Evolutionary conservation across 352 stramenopile species (phyloP).

Genomic region (Aphanomyces astaci): DNA sequence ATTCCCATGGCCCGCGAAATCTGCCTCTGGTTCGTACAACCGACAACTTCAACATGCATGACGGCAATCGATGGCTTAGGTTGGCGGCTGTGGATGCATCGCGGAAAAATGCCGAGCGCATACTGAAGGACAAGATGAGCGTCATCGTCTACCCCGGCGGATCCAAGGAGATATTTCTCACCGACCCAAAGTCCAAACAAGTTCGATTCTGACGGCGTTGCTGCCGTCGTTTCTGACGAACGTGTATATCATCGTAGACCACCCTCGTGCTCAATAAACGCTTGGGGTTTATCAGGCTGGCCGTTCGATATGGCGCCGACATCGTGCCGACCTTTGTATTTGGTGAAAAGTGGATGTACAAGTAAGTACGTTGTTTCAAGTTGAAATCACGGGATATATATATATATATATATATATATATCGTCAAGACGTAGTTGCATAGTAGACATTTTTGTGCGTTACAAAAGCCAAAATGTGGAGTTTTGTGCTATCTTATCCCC

Average conservation of each 20-base stretch:
- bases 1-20: slow-evolving; percentile 56
- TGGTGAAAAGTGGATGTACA: slow-evolving; percentile 74
- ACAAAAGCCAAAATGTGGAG: too few species aligned
- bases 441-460: too few species aligned
- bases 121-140: slow-evolving; percentile 55
- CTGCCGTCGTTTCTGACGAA: too few species aligned
- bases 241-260: slow-evolving; percentile 36
- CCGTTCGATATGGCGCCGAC: slow-evolving; percentile 62
- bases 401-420: too few species aligned
- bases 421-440: too few species aligned
- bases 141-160: slow-evolving; percentile 68
- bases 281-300: slow-evolving; percentile 75
- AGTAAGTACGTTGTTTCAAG: slow-evolving; percentile 30
- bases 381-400: background rate
- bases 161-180: slow-evolving; percentile 70
- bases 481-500: too few species aligned
- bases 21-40: slow-evolving; percentile 41
- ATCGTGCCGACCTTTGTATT: slow-evolving; percentile 75
- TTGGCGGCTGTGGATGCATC: slow-evolving; percentile 67
- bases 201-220: too few species aligned
- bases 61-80: slow-evolving; percentile 55
- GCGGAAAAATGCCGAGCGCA: slow-evolving; percentile 60
- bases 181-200: slow-evolving; percentile 59
- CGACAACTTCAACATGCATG: slow-evolving; percentile 27
- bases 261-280: slow-evolving; percentile 67